Conservation (phyloP, 345 rosid species). For the Turritis glabra region DNA sequence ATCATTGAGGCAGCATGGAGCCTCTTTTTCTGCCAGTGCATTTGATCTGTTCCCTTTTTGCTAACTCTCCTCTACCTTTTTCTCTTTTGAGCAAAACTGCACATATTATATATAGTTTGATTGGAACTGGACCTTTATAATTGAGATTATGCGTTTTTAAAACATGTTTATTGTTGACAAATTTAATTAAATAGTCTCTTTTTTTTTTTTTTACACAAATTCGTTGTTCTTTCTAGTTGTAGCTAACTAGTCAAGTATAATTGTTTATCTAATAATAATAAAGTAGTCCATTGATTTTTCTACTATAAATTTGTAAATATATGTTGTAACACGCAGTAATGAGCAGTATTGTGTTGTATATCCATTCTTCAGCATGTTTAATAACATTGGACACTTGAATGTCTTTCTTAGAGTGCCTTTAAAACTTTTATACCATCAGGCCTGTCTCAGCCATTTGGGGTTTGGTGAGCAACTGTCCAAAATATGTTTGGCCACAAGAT, state of each 20-base stretch:
- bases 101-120: not conserved
- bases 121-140: not conserved
- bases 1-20: conserved; percentile 38
- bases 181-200: not conserved
- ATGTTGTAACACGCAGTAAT: not conserved
- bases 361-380: not conserved
- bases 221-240: not conserved
- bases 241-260: not conserved
- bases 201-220: not conserved
- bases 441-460: conserved; percentile 19
- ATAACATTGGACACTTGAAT: not conserved
- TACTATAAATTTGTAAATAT: not conserved
- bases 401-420: conserved; percentile 11
- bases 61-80: not conserved
- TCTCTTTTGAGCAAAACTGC: not conserved
- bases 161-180: not conserved
- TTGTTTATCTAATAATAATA: not conserved
- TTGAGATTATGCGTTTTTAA: not conserved
- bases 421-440: not conserved
- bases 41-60: conserved; percentile 38
- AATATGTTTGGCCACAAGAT: not conserved
- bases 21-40: conserved; percentile 36
- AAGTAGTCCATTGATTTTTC: not conserved
- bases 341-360: not conserved
- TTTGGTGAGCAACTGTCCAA: conserved; percentile 18